Percentiles rank a stretch among this genome's conserved stretches.
phyloP scores from a whole-genome alignment of 768 basidiomycete genomes.

The Mycena sanguinolenta region DNA sequence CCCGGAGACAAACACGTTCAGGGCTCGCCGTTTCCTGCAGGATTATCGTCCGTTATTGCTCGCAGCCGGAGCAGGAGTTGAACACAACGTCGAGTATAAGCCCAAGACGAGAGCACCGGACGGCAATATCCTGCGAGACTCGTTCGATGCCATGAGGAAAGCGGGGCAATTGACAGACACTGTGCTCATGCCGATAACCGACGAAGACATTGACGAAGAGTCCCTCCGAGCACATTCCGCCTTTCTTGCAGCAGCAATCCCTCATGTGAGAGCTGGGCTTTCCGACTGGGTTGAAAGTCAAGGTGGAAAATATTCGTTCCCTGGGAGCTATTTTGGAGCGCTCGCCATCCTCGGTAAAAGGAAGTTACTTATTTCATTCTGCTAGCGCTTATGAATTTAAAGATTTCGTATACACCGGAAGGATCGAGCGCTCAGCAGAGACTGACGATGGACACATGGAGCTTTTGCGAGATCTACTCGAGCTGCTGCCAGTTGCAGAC shows the following conservation, averaged over 20 bases:
- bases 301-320: conserved; percentile 21
- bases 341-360: conserved; percentile 28
- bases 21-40: conserved; percentile 51
- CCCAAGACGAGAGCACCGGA: conserved; percentile 21
- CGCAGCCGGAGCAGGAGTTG: conserved; percentile 44
- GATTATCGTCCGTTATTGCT: conserved; percentile 49
- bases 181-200: conserved; percentile 43
- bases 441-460: conserved; percentile 29
- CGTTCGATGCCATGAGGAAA: conserved; percentile 52
- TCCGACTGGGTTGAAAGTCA: conserved; percentile 29
- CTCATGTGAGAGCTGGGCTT: conserved; percentile 31
- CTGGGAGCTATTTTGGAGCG: conserved; percentile 38
- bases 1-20: conserved; percentile 42
- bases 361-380: not conserved
- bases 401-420: conserved; percentile 37
- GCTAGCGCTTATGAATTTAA: conserved; percentile 6
- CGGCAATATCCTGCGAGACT: conserved; percentile 37
- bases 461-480: conserved; percentile 33
- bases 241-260: conserved; percentile 50
- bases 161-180: conserved; percentile 52
- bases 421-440: conserved; percentile 24
- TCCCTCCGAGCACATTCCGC: conserved; percentile 55
- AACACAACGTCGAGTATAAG: conserved; percentile 37
- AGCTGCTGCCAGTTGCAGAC: conserved; percentile 34
- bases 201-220: conserved; percentile 7